phyloP scores from a whole-genome alignment of 225 moss, liverwort and hornwort genomes.

The Pleurozium schreberi region DNA sequence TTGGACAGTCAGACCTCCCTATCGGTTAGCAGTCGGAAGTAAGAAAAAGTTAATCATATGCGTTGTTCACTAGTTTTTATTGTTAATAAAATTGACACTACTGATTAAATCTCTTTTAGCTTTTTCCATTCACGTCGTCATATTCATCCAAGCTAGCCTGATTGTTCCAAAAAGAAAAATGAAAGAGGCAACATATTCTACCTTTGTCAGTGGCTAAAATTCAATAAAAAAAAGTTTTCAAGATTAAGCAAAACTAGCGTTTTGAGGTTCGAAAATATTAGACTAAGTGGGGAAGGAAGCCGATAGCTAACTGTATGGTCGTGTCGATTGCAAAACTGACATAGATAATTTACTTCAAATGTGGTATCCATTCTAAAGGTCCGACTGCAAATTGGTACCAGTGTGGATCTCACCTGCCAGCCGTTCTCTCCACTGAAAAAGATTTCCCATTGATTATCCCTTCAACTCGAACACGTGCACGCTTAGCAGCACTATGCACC shows the following conservation, averaged over 20 bases:
- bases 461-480: slow-evolving; percentile 76
- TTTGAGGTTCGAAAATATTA: neutral
- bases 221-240: neutral
- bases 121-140: neutral
- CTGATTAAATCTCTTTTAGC: neutral
- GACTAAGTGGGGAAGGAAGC: neutral
- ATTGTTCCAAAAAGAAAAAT: neutral
- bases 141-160: neutral
- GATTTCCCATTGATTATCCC: slow-evolving; percentile 67
- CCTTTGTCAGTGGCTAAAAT: neutral
- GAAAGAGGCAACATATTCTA: neutral
- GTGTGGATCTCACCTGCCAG: slow-evolving; percentile 59
- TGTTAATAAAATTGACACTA: neutral
- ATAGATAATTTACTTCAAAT: neutral
- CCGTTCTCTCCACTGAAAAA: slow-evolving; percentile 70
- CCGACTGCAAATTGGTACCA: neutral
- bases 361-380: neutral
- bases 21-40: neutral
- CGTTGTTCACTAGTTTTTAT: neutral
- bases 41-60: neutral
- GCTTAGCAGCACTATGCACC: slow-evolving; percentile 81
- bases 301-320: neutral
- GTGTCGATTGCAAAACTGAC: neutral
- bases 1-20: neutral
- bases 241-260: neutral